Conservation (phyloP, 768 basidiomycete species). For the Dacryopinax spathularia region DNA sequence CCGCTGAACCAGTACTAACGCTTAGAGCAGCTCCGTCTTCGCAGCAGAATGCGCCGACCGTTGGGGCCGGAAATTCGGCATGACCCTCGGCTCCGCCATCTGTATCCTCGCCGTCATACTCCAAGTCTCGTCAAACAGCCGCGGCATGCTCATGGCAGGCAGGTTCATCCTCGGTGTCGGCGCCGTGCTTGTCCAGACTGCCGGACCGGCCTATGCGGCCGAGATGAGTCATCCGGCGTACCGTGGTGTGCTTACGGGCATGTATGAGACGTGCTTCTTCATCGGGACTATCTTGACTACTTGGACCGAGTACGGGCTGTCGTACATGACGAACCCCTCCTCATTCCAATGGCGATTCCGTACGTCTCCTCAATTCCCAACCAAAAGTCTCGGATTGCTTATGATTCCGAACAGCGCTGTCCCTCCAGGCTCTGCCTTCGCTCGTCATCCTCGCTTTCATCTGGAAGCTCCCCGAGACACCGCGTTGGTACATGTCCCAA, state of each 20-base stretch:
- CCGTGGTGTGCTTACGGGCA: constrained; percentile 13
- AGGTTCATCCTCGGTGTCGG: constrained; percentile 16
- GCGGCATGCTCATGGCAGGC: constrained; percentile 13
- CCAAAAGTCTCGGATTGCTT: background rate
- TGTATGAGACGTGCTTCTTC: constrained; percentile 13
- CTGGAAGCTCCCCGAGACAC: constrained; percentile 27
- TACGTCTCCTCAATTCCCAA: background rate
- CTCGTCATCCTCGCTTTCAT: constrained; percentile 18
- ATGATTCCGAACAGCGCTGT: background rate
- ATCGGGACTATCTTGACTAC: constrained; percentile 11
- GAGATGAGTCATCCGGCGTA: constrained; percentile 15
- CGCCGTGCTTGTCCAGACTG: constrained; percentile 11
- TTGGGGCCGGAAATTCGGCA: constrained; percentile 18
- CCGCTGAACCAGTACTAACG: constrained; percentile 6
- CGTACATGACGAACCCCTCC: constrained; percentile 9
- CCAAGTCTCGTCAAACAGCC: constrained; percentile 11
- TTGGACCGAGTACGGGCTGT: constrained; percentile 13
- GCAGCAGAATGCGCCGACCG: constrained; percentile 17
- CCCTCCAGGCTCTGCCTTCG: background rate
- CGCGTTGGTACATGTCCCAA: constrained; percentile 22
- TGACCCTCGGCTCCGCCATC: constrained; percentile 18
- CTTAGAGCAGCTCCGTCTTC: constrained; percentile 17
- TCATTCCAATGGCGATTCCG: constrained; percentile 9
- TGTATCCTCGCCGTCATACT: constrained; percentile 12
- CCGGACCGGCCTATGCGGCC: constrained; percentile 5